Percentiles rank a stretch among this genome's conserved stretches.
Evolutionary conservation across 2,329 filamentous ascomycete genomes (phyloP).

Genomic region (Fusarium oligoseptatum): DNA sequence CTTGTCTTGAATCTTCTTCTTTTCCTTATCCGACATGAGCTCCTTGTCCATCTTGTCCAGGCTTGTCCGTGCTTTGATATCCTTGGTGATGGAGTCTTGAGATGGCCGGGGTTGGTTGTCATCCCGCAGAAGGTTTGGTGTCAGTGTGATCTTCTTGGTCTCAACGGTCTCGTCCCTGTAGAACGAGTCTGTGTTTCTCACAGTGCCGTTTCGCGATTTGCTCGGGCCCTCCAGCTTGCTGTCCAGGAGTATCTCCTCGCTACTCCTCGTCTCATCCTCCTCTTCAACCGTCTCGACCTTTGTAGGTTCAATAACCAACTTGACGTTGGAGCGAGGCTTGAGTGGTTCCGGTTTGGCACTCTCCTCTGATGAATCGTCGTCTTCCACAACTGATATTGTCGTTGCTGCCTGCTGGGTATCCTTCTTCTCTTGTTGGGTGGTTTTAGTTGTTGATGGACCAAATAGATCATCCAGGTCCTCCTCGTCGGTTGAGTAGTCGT

Average conservation of each 20-base stretch:
- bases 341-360: slow-evolving; percentile 69
- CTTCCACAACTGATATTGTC: slow-evolving; percentile 48
- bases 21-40: slow-evolving; percentile 75
- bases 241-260: slow-evolving; percentile 77
- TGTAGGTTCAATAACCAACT: slow-evolving; percentile 49
- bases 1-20: slow-evolving; percentile 79
- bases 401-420: slow-evolving; percentile 47
- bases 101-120: slow-evolving; percentile 73
- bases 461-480: slow-evolving; percentile 63
- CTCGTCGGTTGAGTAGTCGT: slow-evolving; percentile 88
- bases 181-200: slow-evolving; percentile 95
- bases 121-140: slow-evolving; percentile 90
- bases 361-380: slow-evolving; percentile 60
- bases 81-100: slow-evolving; percentile 58
- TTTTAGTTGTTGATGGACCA: slow-evolving; percentile 46
- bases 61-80: slow-evolving; percentile 71
- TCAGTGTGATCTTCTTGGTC: slow-evolving; percentile 97
- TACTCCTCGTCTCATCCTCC: slow-evolving; percentile 59
- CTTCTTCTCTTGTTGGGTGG: slow-evolving; percentile 46
- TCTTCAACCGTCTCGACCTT: slow-evolving; percentile 52
- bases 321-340: slow-evolving; percentile 59
- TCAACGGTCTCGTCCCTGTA: slow-evolving; percentile 96
- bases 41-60: slow-evolving; percentile 76
- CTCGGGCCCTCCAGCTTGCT: slow-evolving; percentile 64
- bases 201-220: slow-evolving; percentile 85